Evolutionary conservation across 495 filamentous ascomycete species (phyloP).

Genomic region (Staphylotrichum tortipilum): DNA sequence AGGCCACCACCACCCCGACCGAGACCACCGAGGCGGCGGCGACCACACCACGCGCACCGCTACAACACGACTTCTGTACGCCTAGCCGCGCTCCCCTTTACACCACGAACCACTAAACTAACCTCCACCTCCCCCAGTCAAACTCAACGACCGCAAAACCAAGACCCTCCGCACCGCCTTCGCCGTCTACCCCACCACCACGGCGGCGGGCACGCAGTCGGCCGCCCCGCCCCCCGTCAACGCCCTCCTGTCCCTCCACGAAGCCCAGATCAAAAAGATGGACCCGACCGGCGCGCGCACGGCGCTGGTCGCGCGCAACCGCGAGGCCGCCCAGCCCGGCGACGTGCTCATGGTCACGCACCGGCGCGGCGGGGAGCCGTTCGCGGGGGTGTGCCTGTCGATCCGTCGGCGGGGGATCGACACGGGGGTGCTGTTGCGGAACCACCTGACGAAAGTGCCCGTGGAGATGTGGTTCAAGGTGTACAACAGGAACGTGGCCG

Average conservation of each 20-base stretch:
- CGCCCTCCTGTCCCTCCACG: slow-evolving; percentile 53
- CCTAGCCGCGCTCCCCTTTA: not conserved
- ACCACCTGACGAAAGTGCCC: slow-evolving; percentile 69
- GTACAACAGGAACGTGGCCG: slow-evolving; percentile 77
- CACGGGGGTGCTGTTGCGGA: slow-evolving; percentile 74
- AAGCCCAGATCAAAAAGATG: slow-evolving; percentile 58
- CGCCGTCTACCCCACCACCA: slow-evolving; percentile 40
- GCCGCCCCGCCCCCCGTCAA: slow-evolving; percentile 39
- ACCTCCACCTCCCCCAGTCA: slow-evolving; percentile 2
- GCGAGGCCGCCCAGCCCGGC: slow-evolving; percentile 64
- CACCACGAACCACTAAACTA: too few species aligned
- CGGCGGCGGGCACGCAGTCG: slow-evolving; percentile 12
- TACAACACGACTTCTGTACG: slow-evolving; percentile 27
- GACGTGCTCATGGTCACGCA: slow-evolving; percentile 85
- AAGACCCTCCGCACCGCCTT: slow-evolving; percentile 31
- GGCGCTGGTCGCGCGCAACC: slow-evolving; percentile 64
- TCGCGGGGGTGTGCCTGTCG: slow-evolving; percentile 75
- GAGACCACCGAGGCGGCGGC: slow-evolving; percentile 8
- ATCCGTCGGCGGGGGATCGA: slow-evolving; percentile 81
- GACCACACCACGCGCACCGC: slow-evolving; percentile 19
- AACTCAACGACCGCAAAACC: slow-evolving; percentile 19
- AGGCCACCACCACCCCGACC: too few species aligned
- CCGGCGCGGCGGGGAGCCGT: slow-evolving; percentile 72
- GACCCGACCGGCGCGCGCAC: slow-evolving; percentile 78
- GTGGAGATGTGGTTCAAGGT: slow-evolving; percentile 99